A percentile compares a stretch with the other conserved stretches of the same genome.
Conservation (phyloP, 2,329 filamentous ascomycete genomes). For the Arthrobotrys megalospora region DNA sequence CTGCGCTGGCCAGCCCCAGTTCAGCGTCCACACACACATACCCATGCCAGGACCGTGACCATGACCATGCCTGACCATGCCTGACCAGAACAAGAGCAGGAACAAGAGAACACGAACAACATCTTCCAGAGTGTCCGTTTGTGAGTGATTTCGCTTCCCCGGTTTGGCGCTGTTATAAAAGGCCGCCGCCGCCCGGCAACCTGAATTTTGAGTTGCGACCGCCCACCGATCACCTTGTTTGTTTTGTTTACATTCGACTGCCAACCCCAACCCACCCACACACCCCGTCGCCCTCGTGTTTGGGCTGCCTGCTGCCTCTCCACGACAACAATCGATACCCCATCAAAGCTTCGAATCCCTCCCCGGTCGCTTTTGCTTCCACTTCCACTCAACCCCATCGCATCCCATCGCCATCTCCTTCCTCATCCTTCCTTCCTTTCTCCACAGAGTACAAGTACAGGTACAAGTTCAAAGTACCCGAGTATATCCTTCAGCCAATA, state of each 20-base stretch:
- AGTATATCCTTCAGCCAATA: background rate
- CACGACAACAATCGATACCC: slow-evolving; percentile 60
- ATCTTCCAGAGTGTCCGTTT: slow-evolving; percentile 22
- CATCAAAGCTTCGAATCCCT: slow-evolving; percentile 1
- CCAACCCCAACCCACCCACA: background rate
- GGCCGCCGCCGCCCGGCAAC: slow-evolving; percentile 50
- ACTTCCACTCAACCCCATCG: slow-evolving; percentile 13
- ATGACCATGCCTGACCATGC: slow-evolving; percentile 4
- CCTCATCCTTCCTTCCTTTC: background rate
- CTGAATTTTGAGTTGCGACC: slow-evolving; percentile 25
- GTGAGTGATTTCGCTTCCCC: slow-evolving; percentile 32
- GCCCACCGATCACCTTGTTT: slow-evolving; percentile 35
- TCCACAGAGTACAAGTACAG: background rate
- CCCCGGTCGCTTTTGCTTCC: background rate
- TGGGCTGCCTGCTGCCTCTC: background rate
- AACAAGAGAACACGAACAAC: no score
- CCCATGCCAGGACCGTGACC: background rate
- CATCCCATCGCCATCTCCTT: background rate
- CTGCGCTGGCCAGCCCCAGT: slow-evolving; percentile 4
- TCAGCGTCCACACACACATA: background rate
- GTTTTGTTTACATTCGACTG: slow-evolving; percentile 41
- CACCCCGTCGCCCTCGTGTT: background rate
- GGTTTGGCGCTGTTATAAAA: slow-evolving; percentile 53
- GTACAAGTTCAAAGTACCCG: background rate
- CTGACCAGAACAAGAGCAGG: background rate